Base-by-base conservation (phyloP, 331 rosid species). In the Saraca asoca region DNA sequence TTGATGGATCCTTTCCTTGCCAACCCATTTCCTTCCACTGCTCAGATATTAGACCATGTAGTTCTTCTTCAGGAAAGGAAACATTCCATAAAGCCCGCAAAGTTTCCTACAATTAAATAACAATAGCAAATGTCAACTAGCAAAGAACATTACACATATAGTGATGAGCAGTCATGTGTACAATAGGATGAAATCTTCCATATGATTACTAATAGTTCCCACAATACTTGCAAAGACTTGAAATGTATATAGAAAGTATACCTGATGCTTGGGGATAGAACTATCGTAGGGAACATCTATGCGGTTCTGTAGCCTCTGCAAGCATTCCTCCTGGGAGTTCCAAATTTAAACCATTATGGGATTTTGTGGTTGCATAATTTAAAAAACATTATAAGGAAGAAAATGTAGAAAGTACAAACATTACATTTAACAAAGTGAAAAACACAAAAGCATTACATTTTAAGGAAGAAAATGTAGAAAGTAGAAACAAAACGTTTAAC, bases 11-110 rank as follows among this genome's bases (percentile, higher is more conserved):
- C 81, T 94, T 94, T 69, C 99, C 99, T 81, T 94, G 99, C 99
- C 99, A 94, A 48, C 99, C 99, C 99, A 94, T 94, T 76, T 94
- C 97, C 79, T 94, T 94, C 99, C 99, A 94, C 75, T 94, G 99
- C 69, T 94, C 97, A 63, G 99, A 90, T 78, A 94, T 90, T 72
- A 94, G 71, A 55, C 96, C 97, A 63, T 12, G 62, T 17, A 94
- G 97, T 69, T 94, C 88, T 82, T 90, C 96, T 67, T 90, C 96
- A 17, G 99, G 99, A 82, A 82, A 94, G 63, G 99, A 69, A 58
- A 80, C 80, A 72, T 64, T 85, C 99, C 99, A 94, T 68, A 94
- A 79, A 75, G 95, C 95, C 86, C 86, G 80, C 63, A 94, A 71
- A 64, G 97, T 88, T 69, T 84, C 97, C 99, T 94, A 68, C 71